Evolutionary conservation across 371 early-diverging fungal genomes (phyloP), one percentile per base, ranked within the genome.

Genomic region (Apophysomyces elegans): DNA sequence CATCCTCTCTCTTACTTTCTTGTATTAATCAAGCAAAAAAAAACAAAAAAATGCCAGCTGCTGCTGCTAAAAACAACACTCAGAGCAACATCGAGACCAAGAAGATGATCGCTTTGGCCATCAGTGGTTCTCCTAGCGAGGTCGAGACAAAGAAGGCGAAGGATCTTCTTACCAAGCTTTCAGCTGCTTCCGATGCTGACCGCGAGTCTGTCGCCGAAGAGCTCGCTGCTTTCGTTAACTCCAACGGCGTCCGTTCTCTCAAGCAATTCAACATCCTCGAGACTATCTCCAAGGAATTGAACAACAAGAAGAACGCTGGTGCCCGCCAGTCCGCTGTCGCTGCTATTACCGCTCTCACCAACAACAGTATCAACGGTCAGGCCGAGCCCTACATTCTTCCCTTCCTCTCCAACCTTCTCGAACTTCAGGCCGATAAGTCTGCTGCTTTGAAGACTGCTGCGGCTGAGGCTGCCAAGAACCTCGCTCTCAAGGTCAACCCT

Each of bases 281-380:
- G 58, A 74, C 78, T 66, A 75, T 92, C 64, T 64, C 76, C 61
- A 76, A 84, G 56, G 86, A 87, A 36, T 73, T 86, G 41, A 68
- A 61, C 18, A 84, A 86, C 80, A 89, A 90, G 79, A 90, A 90
- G 84, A 84, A 75, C 39, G 88, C 84, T 26, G 71, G 75, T 43
- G 89, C 87, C 9, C 85, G 91, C 56, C 86, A 86, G 58, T 88
- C 87, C 45, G 91, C 89, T 37, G 65, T 89, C 65, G 80, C 90
- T 57, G 87, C 84, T 39, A 69, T 90, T 63, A 78, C 76, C 65
- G 87, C 88, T 36, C 59, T 92, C 50, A 79, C 79, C 64, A 79
- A 84, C 58, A 71, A 75, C 47, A 61, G 37, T 50, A 43, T 76
- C 32, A 73, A 82, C 8, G 83, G 84, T 66, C 79, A 82, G 45